These are phyloP conservation scores for Phytophthora pisi DNA, from an alignment of 352 stramenopile genomes.

Conservation along the genomic window DNA sequence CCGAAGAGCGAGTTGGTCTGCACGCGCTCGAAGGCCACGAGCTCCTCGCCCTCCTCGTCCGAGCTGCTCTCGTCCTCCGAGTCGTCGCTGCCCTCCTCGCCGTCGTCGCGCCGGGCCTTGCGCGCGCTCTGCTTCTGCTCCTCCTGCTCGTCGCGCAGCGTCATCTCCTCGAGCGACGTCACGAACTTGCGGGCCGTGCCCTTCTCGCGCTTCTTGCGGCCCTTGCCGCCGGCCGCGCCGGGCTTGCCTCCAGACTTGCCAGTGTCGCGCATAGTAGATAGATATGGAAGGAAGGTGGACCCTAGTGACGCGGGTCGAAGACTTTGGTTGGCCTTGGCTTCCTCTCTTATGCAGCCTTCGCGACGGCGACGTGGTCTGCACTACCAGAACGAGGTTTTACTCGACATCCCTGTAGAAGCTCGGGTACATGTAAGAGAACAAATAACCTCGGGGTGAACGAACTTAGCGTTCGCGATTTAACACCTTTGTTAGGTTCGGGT, in stretches of 20 bases:
- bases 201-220: constrained; percentile 78
- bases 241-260: constrained; percentile 51
- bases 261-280: constrained; percentile 52
- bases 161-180: constrained; percentile 86
- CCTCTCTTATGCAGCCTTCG: constrained; percentile 1
- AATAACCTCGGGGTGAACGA: too few relatives aligned
- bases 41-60: constrained; percentile 46
- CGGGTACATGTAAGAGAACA: too few relatives aligned
- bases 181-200: constrained; percentile 80
- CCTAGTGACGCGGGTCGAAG: constrained; percentile 2
- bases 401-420: too few relatives aligned
- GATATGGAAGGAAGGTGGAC: background rate
- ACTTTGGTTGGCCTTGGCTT: constrained; percentile 30
- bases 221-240: constrained; percentile 56
- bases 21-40: constrained; percentile 77
- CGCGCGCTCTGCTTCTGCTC: constrained; percentile 73
- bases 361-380: too few relatives aligned
- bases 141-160: constrained; percentile 70
- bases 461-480: too few relatives aligned
- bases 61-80: constrained; percentile 64
- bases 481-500: background rate
- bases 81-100: constrained; percentile 47
- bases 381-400: too few relatives aligned
- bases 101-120: constrained; percentile 69
- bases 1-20: constrained; percentile 78